Evolutionary conservation across 2,329 filamentous ascomycete genomes (phyloP).

Genomic region (Tolypocladium guangdongense): DNA sequence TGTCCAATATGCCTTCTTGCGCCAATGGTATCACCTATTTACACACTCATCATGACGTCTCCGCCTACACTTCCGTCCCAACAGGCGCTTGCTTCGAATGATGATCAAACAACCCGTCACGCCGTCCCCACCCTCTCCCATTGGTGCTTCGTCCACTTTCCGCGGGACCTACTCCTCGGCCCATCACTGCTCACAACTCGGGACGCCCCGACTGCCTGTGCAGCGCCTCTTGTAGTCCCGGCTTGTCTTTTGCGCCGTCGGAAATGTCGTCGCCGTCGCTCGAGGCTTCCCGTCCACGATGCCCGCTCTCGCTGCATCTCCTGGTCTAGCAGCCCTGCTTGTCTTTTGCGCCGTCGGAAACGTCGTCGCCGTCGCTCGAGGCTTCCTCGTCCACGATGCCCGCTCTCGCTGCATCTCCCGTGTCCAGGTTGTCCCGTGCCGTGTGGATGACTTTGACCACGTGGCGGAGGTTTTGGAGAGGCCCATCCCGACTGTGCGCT

Average conservation of each 20-base stretch:
- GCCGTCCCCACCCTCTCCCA: conserved; percentile 44
- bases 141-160: conserved; percentile 43
- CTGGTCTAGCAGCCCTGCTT: no score
- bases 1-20: not conserved
- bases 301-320: no score
- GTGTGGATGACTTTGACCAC: conserved; percentile 37
- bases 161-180: conserved; percentile 24
- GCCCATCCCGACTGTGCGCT: conserved; percentile 25
- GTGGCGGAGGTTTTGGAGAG: conserved; percentile 20
- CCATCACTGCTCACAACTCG: no score
- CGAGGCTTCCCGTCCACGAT: no score
- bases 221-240: no score
- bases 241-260: no score
- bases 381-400: conserved; percentile 22
- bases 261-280: no score
- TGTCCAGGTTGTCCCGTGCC: conserved; percentile 22
- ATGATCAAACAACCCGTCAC: conserved; percentile 47
- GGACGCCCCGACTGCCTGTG: no score
- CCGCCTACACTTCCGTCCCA: conserved; percentile 55
- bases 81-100: conserved; percentile 46
- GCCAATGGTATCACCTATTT: not conserved
- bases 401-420: conserved; percentile 19
- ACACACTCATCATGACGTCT: not conserved
- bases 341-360: no score
- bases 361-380: conserved; percentile 16